Evolutionary conservation across 1,284 basidiomycete genomes (phyloP), one percentile per base, ranked within the genome.

Genomic region (Takashimella tepidaria): DNA sequence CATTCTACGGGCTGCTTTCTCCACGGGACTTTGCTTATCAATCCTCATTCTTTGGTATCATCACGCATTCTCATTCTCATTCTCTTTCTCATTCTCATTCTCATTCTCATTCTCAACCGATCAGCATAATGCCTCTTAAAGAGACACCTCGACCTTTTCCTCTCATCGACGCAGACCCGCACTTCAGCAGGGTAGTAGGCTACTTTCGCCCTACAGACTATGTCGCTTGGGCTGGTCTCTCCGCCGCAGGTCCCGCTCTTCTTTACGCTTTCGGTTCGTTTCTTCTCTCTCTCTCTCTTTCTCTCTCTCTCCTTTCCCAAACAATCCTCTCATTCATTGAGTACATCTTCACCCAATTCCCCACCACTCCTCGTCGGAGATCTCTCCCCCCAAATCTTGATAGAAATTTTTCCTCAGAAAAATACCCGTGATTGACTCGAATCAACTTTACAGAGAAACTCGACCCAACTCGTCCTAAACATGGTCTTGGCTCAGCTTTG

Each of bases 131-230:
- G 85, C 83, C 84, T 56, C 77, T 83, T 75, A 88, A 87, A 76
- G 79, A 84, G 68, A 79, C 85, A 56, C 78, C 82, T 64, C 84
- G 85, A 22, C 83, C 84, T 24, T 91, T 85, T 76, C 89, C 88
- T 48, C 84, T 90, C 76, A 87, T 93, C 76, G 93, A 97, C 76
- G 79, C 84, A 2, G 96, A 98, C 80, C 95, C 95, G 20, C 89
- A 96, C 79, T 87, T 88, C 40, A 78, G 79, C 41, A 85, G 96
- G 45, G 95, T 98, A 41, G 78, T 98, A 26, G 80, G 88, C 61
- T 96, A 95, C 79, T 85, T 98, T 77, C 83, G 96, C 42, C 80
- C 84, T 12, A 86, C 86, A 5, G 96, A 98, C 80, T 92, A 91
- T 78, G 87, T 81, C 20, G 77, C 82, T 43, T 92, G 92, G 89